Conservation (phyloP, 2,329 filamentous ascomycete genomes). For the Fonsecaea nubica region DNA sequence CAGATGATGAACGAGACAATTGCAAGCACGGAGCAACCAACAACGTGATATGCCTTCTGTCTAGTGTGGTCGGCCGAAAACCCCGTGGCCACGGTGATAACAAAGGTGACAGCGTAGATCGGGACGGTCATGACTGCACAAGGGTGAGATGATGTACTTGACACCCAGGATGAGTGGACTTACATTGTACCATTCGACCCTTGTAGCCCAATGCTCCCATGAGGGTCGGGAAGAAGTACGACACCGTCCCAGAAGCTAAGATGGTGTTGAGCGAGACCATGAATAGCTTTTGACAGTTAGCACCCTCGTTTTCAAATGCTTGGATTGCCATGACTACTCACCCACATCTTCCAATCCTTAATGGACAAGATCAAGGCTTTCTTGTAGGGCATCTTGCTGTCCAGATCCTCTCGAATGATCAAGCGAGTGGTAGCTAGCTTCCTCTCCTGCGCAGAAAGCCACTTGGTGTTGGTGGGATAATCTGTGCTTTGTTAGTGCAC, state of each 20-base stretch:
- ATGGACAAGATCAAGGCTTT: conserved; percentile 26
- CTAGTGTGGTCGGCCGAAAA: conserved; percentile 26
- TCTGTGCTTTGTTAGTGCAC: conserved; percentile 46
- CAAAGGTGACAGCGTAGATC: conserved; percentile 26
- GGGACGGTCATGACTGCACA: conserved; percentile 28
- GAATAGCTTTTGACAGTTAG: conserved; percentile 21
- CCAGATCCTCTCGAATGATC: conserved; percentile 25
- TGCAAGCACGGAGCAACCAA: conserved; percentile 21
- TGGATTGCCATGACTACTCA: conserved; percentile 11
- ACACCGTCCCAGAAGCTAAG: conserved; percentile 26
- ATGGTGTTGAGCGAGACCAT: conserved; percentile 28
- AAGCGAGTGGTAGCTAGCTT: conserved; percentile 43
- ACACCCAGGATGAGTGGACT: background rate
- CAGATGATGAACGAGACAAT: conserved; percentile 28
- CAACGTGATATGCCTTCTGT: conserved; percentile 27
- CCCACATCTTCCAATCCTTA: conserved; percentile 26
- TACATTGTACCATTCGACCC: conserved; percentile 28
- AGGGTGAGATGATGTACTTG: conserved; percentile 1
- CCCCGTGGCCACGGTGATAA: conserved; percentile 20
- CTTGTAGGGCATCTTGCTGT: conserved; percentile 26
- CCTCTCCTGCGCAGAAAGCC: conserved; percentile 58
- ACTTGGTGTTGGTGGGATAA: conserved; percentile 51
- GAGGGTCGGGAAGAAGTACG: conserved; percentile 29
- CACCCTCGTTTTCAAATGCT: background rate
- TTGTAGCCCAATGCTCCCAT: conserved; percentile 27